Conservation (phyloP, 106 monocot genomes). For the Allium sativum region DNA sequence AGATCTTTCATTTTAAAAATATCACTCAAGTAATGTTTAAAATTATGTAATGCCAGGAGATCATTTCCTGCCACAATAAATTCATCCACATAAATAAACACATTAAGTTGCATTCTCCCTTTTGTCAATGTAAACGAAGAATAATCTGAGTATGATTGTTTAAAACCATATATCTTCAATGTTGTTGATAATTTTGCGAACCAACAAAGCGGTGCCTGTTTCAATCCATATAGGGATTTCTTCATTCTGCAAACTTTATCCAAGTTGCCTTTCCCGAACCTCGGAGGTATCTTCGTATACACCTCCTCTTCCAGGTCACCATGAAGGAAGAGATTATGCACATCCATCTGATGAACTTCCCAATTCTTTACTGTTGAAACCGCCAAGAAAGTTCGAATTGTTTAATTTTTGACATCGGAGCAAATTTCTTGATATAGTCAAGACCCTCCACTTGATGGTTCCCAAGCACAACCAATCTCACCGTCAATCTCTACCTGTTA, state of each 20-base stretch:
- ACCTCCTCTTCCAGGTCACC: not conserved
- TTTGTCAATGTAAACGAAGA: not conserved
- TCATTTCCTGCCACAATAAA: not conserved
- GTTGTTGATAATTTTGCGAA: not conserved
- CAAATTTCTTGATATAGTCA: not conserved
- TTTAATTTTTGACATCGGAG: not conserved
- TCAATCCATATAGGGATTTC: not conserved
- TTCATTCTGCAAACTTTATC: too few relatives aligned
- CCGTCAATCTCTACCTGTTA: not conserved
- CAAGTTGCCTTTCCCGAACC: not conserved
- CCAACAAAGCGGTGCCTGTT: not conserved
- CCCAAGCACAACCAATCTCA: too few relatives aligned
- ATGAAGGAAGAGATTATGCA: too few relatives aligned
- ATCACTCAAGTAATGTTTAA: not conserved
- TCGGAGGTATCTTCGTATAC: not conserved
- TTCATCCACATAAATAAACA: not conserved
- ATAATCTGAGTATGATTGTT: not conserved
- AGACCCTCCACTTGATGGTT: not conserved
- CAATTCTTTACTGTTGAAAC: not conserved
- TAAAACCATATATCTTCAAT: not conserved
- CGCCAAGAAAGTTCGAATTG: not conserved
- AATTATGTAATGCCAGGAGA: not conserved
- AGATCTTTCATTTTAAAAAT: not conserved
- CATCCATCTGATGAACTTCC: not conserved
- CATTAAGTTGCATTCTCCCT: not conserved